Percentiles rank a stretch among this genome's conserved stretches.
These are phyloP conservation scores for Apiotrichum veenhuisii DNA, from an alignment of 1,284 basidiomycete species.

Conservation along the genomic window DNA sequence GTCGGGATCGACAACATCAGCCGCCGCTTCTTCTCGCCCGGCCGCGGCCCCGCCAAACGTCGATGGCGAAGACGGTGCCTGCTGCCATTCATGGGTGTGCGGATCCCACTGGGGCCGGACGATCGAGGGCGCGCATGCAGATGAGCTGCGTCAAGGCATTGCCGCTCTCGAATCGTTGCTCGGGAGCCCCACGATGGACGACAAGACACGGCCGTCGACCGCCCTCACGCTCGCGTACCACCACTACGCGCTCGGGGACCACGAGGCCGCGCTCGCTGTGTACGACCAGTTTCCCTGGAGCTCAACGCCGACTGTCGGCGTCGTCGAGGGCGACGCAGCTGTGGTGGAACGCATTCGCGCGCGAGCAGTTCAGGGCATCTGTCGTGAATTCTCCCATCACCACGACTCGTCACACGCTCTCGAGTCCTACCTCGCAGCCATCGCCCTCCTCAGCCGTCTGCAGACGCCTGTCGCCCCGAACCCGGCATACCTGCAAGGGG, in stretches of 20 bases:
- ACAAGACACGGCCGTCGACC: constrained; percentile 35
- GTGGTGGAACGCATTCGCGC: constrained; percentile 49
- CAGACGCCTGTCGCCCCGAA: constrained; percentile 17
- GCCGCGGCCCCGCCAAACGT: constrained; percentile 22
- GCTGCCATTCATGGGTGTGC: constrained; percentile 24
- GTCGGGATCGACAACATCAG: no score
- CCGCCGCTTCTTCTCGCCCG: not conserved
- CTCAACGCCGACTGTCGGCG: constrained; percentile 24
- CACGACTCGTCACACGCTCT: constrained; percentile 28
- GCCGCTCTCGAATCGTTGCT: not conserved
- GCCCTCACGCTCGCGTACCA: constrained; percentile 67
- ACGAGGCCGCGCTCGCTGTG: constrained; percentile 60
- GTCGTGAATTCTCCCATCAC: constrained; percentile 25
- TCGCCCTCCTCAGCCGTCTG: constrained; percentile 23
- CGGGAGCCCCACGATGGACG: constrained; percentile 2
- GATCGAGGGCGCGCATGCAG: not conserved
- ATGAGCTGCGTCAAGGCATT: not conserved
- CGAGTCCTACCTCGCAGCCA: constrained; percentile 29
- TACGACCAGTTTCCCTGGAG: constrained; percentile 59
- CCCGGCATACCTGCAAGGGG: constrained; percentile 28
- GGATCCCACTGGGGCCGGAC: constrained; percentile 6
- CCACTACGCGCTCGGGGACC: constrained; percentile 66
- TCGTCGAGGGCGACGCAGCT: constrained; percentile 46
- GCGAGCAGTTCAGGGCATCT: constrained; percentile 47
- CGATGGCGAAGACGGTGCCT: constrained; percentile 39